Evolutionary conservation across 2,329 filamentous ascomycete genomes (phyloP).

Genomic region (Laburnicola sp.): DNA sequence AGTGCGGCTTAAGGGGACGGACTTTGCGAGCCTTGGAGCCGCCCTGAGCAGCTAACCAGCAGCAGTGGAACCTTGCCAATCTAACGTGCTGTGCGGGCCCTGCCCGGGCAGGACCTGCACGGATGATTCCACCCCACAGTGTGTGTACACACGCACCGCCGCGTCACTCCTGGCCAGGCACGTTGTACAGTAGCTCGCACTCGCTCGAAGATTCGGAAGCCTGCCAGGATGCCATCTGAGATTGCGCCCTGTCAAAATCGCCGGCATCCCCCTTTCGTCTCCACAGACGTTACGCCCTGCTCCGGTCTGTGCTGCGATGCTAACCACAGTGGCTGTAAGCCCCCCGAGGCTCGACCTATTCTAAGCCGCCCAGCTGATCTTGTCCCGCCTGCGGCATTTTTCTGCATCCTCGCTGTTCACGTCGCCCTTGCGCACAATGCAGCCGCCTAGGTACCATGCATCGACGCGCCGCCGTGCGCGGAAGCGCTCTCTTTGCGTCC

Average conservation of each 20-base stretch:
- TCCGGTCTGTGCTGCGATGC: neutral
- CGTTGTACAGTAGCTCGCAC: neutral
- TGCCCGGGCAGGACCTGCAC: neutral
- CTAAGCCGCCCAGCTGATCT: constrained; percentile 4
- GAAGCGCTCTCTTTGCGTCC: neutral
- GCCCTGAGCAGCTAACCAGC: neutral
- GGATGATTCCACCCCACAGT: neutral
- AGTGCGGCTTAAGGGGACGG: constrained; percentile 5
- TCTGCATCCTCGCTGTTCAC: neutral
- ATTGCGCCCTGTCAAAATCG: neutral
- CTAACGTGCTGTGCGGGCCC: constrained; percentile 1
- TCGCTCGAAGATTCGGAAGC: neutral
- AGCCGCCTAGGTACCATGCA: neutral
- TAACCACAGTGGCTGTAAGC: neutral
- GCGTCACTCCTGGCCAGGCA: neutral
- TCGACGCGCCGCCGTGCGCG: neutral
- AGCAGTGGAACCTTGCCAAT: neutral
- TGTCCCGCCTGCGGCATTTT: constrained; percentile 14
- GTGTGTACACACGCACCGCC: neutral
- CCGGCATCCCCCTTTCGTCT: neutral
- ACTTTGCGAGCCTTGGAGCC: neutral
- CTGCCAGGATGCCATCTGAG: neutral
- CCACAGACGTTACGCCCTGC: neutral
- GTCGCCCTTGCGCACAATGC: neutral
- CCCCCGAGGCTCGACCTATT: neutral